Evolutionary conservation across 208 protist species (phyloP).

Genomic region (Kentomonas sorsogonicus): DNA sequence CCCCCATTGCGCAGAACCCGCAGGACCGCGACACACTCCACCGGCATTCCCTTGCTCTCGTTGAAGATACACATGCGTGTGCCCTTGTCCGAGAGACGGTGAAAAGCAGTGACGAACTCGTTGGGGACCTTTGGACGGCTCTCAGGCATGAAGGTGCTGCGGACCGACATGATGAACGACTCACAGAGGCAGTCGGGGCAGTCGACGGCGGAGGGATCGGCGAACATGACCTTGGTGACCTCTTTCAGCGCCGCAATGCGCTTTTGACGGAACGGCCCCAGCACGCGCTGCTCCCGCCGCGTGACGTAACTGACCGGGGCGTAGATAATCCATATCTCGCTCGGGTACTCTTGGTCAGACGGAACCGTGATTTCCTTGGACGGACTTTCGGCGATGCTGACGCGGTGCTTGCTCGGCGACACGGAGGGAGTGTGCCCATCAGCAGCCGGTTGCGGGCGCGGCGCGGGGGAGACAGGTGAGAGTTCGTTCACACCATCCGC

Average conservation of each 20-base stretch:
- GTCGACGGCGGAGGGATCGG: too few species aligned
- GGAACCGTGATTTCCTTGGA: slow-evolving; percentile 18
- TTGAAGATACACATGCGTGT: slow-evolving; percentile 45
- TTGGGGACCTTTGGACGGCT: too few species aligned
- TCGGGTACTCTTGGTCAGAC: slow-evolving; percentile 32
- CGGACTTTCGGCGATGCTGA: too few species aligned
- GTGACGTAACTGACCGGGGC: slow-evolving; percentile 38
- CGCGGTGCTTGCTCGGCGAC: too few species aligned
- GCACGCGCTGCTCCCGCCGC: slow-evolving; percentile 33
- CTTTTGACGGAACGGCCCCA: slow-evolving; percentile 17
- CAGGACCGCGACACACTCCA: slow-evolving; percentile 29
- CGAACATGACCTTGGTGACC: slow-evolving; percentile 13
- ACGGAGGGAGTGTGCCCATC: too few species aligned
- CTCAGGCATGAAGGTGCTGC: too few species aligned
- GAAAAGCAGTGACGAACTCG: too few species aligned
- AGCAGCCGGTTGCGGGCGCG: too few species aligned
- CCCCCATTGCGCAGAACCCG: slow-evolving; percentile 35
- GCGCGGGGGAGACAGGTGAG: too few species aligned
- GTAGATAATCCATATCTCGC: slow-evolving; percentile 45
- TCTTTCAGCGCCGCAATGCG: slow-evolving; percentile 15
- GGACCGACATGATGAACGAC: slow-evolving; percentile 45
- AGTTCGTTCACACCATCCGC: too few species aligned
- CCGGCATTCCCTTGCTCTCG: slow-evolving; percentile 24
- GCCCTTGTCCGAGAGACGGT: too few species aligned
- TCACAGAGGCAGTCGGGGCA: slow-evolving; percentile 20